Evolutionary conservation across 2,329 filamentous ascomycete genomes (phyloP).

Genomic region (Talaromyces piceae): DNA sequence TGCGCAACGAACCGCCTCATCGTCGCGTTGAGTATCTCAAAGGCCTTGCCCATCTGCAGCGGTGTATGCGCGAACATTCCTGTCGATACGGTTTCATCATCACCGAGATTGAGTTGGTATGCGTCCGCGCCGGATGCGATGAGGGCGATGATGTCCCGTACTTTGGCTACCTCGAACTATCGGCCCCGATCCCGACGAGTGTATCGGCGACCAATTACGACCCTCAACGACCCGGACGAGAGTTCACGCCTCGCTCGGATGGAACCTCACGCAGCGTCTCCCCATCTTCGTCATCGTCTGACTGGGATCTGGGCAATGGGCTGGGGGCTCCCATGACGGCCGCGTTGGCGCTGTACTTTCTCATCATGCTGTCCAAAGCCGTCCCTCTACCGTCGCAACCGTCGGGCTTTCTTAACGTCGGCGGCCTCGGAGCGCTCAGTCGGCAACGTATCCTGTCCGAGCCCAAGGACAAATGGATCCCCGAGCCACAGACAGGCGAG

Average conservation of each 20-base stretch:
- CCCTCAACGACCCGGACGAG: slow-evolving; percentile 3
- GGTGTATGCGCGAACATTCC: slow-evolving; percentile 86
- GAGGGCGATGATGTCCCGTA: slow-evolving; percentile 58
- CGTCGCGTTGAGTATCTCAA: slow-evolving; percentile 85
- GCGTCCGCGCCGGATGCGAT: slow-evolving; percentile 69
- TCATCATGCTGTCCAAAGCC: slow-evolving; percentile 59
- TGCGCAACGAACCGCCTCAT: slow-evolving; percentile 77
- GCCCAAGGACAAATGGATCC: slow-evolving; percentile 55
- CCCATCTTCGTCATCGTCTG: slow-evolving; percentile 10
- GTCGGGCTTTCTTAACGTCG: slow-evolving; percentile 54
- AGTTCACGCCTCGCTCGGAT: slow-evolving; percentile 25
- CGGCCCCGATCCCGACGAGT: slow-evolving; percentile 48
- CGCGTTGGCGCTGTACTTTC: slow-evolving; percentile 54
- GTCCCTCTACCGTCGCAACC: slow-evolving; percentile 50
- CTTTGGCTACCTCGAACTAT: slow-evolving; percentile 82
- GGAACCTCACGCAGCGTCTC: slow-evolving; percentile 20
- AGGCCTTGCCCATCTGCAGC: slow-evolving; percentile 76
- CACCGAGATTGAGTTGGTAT: slow-evolving; percentile 88
- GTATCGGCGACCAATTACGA: slow-evolving; percentile 17
- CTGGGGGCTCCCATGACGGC: slow-evolving; percentile 45
- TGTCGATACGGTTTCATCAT: slow-evolving; percentile 95
- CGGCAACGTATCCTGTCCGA: slow-evolving; percentile 47
- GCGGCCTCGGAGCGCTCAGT: slow-evolving; percentile 50
- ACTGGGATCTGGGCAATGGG: neutral
- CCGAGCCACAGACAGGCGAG: slow-evolving; percentile 53